These are phyloP conservation scores for Eimeria tenella DNA, from an alignment of 169 alveolate genomes.

Conservation along the genomic window DNA sequence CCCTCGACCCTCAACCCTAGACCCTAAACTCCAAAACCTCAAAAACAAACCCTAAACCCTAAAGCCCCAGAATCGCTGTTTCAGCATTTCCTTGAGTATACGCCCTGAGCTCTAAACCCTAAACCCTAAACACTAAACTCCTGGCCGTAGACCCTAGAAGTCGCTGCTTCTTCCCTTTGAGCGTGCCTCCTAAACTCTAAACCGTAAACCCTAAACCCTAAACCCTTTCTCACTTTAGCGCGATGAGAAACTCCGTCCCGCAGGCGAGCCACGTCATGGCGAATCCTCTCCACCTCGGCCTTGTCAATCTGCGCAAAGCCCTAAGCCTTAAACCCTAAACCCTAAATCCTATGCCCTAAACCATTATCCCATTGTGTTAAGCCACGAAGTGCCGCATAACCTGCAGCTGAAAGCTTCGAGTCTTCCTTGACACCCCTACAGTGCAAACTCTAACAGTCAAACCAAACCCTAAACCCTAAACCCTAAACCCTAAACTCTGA, in stretches of 20 bases:
- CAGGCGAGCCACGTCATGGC: conserved; percentile 17
- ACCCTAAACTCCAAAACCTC: too few species aligned
- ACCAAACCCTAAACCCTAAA: conserved; percentile 42
- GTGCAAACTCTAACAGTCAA: background rate
- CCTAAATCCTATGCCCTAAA: conserved; percentile 30
- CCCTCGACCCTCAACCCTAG: too few species aligned
- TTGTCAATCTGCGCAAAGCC: conserved; percentile 31
- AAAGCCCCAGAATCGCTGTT: too few species aligned
- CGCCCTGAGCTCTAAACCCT: too few species aligned
- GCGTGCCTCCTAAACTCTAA: background rate
- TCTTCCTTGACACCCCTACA: too few species aligned
- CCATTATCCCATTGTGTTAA: background rate
- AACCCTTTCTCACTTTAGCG: background rate
- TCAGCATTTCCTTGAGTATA: too few species aligned
- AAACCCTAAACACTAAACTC: too few species aligned
- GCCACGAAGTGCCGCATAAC: too few species aligned
- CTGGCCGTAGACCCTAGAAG: too few species aligned
- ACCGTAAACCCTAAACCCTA: background rate
- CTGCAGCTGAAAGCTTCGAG: too few species aligned
- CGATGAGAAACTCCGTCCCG: conserved; percentile 47
- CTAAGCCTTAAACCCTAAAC: background rate
- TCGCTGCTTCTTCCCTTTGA: too few species aligned
- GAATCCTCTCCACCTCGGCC: conserved; percentile 47
- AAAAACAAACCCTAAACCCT: too few species aligned
- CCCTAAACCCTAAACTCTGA: conserved; percentile 23